Evolutionary conservation across 495 filamentous ascomycete genomes (phyloP), one percentile per base, ranked within the genome.

Genomic region (Penicillium cinerascens): DNA sequence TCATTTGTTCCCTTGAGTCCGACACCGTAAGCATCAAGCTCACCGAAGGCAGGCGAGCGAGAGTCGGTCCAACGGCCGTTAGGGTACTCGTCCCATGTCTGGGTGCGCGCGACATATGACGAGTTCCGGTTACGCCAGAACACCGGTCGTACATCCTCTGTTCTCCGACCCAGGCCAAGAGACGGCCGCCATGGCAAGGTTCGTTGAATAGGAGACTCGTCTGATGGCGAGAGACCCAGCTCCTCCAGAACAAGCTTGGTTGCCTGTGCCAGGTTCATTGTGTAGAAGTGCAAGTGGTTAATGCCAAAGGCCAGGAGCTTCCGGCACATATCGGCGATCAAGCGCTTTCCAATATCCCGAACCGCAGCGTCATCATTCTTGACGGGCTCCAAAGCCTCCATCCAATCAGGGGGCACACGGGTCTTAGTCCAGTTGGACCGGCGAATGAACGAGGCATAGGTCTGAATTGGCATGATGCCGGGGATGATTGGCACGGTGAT

Each of bases 41-140:
- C 91, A 62, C 95, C 95, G 57, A 97, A 99, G 18, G 95, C 95
- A 52, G 95, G 95, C 25, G 95, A 97, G 47, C 95, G 82, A 29
- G 92, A 90, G 70, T 99, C 95, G 68, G 95, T 95, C 95, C 95
- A 99, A 68, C 95, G 88, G 33, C 95, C 95, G 75, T 99, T 99
- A 40, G 95, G 95, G 61, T 96, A 99, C 65, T 99, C 95, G 59
- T 99, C 95, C 95, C 95, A 99, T 57, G 96, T 92, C 65, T 97
- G 91, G 4, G 95, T 99, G 45, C 95, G 89, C 33, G 86, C 84
- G 25, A 99, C 84, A 61, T 99, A 99, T 2, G 91, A 95, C 48
- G 91, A 88, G 64, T 97, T 92, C 21, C 95, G 86, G 73, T 97
- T 96, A 52, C 92, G 86, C 95, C 95, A 99, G 81, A 97, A 99